Base-by-base conservation (phyloP, 2,329 filamentous ascomycete species). In the Fonsecaea pugnacius region DNA sequence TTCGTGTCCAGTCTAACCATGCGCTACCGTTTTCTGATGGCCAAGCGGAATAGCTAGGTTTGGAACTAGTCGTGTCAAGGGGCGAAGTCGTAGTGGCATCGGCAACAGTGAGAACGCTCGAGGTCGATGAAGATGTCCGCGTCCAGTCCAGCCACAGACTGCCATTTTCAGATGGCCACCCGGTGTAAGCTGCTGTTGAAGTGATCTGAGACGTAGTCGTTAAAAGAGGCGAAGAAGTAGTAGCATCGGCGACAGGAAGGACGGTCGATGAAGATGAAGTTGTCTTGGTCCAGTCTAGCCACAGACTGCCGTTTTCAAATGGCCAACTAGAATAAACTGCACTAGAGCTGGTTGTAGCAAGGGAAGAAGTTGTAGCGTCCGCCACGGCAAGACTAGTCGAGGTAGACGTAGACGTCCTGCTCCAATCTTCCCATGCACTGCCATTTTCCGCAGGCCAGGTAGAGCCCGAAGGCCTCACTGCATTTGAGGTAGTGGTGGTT, bases 1-100 rank as follows among this genome's bases (percentile, higher is more conserved):
- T 55, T 18, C 9, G n/a, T 16, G 56, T 51, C 56, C 56, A 59
- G 18, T 59, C 56, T 14, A 35, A 27, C 56, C 56, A 59, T 5
- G 32, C 43, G 27, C 56, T 59, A 8, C 56, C 43, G 18, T 51
- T 59, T 9, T 46, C 40, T 2, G n/a, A 21, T 12, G 40, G 40
- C 40, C 40, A 46, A 21, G 40, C 9, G 18, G 40, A 46, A 21
- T 46, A 46, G 10, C n/a, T 14, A 24, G 43, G 18, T 14, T 10
- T 48, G 18, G 43, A 48, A 27, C 43, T 48, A 4, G 43, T 24
- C 10, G 18, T 48, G 9, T 4, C 3, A 0, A 53, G 50, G 50
- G 51, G 9, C 12, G 50, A 53, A 18, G 50, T 32, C 6, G 50
- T 16, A 35, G 50, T 32, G 18, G 18, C 27, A 24, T 53, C 50